Evolutionary conservation across 2,329 filamentous ascomycete genomes (phyloP).

Genomic region (Magnaporthiopsis rhizophila): DNA sequence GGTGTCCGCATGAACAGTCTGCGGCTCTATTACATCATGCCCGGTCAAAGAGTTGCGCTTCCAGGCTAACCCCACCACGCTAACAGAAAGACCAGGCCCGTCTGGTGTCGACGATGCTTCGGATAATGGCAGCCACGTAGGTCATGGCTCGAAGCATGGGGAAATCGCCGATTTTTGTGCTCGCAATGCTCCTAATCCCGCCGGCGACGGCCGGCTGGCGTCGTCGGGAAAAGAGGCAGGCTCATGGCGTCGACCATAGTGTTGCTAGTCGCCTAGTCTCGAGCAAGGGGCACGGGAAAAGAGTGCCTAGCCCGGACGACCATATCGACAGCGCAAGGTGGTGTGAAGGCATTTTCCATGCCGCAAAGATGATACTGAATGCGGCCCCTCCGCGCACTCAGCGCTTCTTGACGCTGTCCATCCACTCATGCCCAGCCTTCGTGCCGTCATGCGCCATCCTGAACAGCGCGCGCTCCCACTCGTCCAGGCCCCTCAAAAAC

Average conservation of each 20-base stretch:
- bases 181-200: no score
- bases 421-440: conserved; percentile 63
- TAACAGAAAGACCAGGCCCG: not conserved
- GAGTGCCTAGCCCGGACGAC: not conserved
- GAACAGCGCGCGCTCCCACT: conserved; percentile 76
- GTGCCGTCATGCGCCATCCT: conserved; percentile 66
- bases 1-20: no score
- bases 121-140: not conserved
- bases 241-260: no score
- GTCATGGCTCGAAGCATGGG: not conserved
- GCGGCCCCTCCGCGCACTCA: conserved; percentile 7
- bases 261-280: not conserved
- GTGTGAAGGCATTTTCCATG: no score
- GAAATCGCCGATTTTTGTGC: no score
- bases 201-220: no score
- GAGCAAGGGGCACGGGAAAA: not conserved
- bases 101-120: not conserved
- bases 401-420: conserved; percentile 49
- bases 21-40: no score
- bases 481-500: conserved; percentile 81
- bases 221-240: no score
- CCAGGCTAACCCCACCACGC: no score
- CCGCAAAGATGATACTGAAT: no score
- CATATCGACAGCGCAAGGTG: not conserved
- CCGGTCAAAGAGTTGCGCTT: no score